Evolutionary conservation across 2,329 filamentous ascomycete species (phyloP).

Genomic region (Knufia fluminis): DNA sequence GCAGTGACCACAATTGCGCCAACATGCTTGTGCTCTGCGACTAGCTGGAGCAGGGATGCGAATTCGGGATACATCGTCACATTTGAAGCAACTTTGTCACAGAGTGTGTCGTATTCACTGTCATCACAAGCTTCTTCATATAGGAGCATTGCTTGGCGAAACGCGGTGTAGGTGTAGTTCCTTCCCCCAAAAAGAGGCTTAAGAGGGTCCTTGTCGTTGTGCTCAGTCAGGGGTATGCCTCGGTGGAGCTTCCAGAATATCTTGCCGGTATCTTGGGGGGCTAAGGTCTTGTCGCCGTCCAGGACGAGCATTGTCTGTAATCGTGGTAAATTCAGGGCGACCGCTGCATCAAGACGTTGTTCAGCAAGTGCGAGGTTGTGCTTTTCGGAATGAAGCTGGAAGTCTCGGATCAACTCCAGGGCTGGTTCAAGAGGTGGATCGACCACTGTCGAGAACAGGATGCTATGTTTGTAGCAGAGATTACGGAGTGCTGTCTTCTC

Average conservation of each 20-base stretch:
- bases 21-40: constrained; percentile 30
- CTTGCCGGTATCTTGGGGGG: constrained; percentile 40
- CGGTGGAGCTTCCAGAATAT: constrained; percentile 51
- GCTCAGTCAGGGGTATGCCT: too few relatives aligned
- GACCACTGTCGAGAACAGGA: constrained; percentile 36
- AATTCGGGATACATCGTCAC: constrained; percentile 43
- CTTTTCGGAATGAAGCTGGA: constrained; percentile 31
- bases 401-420: constrained; percentile 29
- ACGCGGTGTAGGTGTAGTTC: constrained; percentile 46
- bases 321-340: constrained; percentile 18
- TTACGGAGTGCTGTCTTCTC: constrained; percentile 38
- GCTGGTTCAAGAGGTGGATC: constrained; percentile 15
- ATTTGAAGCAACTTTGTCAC: constrained; percentile 34
- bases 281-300: constrained; percentile 51
- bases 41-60: constrained; percentile 32
- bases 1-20: constrained; percentile 46
- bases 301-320: constrained; percentile 44
- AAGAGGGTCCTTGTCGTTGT: constrained; percentile 30
- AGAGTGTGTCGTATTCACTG: constrained; percentile 36
- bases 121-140: constrained; percentile 35
- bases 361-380: constrained; percentile 31
- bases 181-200: constrained; percentile 41
- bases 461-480: constrained; percentile 38
- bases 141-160: constrained; percentile 45
- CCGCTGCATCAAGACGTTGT: constrained; percentile 27